Percentiles rank a stretch among this genome's conserved stretches.
Conservation (phyloP, 2,329 filamentous ascomycete species). For the Lojkania enalia region DNA sequence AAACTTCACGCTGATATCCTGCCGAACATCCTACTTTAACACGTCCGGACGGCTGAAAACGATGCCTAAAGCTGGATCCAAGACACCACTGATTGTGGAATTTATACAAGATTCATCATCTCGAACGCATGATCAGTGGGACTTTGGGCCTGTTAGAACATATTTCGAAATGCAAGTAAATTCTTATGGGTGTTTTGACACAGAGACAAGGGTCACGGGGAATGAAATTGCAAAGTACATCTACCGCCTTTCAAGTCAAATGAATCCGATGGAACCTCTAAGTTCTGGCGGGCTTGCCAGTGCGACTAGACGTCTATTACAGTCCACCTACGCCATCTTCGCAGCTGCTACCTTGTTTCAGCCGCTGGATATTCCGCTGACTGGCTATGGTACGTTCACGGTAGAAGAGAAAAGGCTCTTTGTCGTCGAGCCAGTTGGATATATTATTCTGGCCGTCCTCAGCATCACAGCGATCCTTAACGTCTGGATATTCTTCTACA, state of each 20-base stretch:
- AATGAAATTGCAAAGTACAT: slow-evolving; percentile 4
- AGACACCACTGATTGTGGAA: too few species aligned
- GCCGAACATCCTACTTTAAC: neutral
- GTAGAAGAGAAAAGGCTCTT: slow-evolving; percentile 7
- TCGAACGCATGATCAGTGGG: too few species aligned
- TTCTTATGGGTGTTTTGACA: neutral
- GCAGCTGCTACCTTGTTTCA: slow-evolving; percentile 1
- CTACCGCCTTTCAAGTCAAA: neutral
- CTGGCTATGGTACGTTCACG: neutral
- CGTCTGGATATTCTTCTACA: neutral
- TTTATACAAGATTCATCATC: too few species aligned
- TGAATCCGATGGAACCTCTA: neutral
- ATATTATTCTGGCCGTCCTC: slow-evolving; percentile 7
- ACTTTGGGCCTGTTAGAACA: too few species aligned
- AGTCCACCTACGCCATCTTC: slow-evolving; percentile 1
- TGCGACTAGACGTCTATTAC: slow-evolving; percentile 1
- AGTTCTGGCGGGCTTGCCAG: neutral
- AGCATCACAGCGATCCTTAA: slow-evolving; percentile 4
- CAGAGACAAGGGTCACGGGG: neutral
- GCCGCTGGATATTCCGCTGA: neutral
- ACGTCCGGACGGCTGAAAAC: neutral
- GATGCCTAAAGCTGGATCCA: too few species aligned
- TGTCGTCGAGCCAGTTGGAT: slow-evolving; percentile 1
- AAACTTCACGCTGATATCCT: slow-evolving; percentile 2
- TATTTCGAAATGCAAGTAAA: slow-evolving; percentile 1